phyloP scores from a whole-genome alignment of 371 early-diverging fungal species.

The Actinomucor elegans region DNA sequence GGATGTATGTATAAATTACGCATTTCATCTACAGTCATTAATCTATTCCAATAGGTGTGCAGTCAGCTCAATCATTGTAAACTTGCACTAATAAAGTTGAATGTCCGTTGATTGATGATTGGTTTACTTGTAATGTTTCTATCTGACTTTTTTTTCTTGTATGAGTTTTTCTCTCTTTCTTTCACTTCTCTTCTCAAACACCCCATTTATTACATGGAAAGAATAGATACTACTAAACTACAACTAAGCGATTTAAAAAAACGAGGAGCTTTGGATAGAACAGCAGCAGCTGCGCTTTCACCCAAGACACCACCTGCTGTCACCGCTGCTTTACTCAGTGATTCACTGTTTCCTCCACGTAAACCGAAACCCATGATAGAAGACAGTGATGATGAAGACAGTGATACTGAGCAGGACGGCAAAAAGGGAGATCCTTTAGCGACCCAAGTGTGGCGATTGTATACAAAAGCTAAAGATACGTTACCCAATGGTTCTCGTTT shows the following conservation, averaged over 20 bases:
- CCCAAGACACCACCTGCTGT: constrained; percentile 28
- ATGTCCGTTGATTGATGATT: background rate
- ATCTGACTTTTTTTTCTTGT: background rate
- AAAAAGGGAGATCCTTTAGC: constrained; percentile 52
- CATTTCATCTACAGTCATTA: no score
- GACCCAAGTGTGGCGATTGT: constrained; percentile 63
- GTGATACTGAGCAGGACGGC: constrained; percentile 22
- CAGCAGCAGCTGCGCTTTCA: constrained; percentile 13
- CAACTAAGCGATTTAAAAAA: constrained; percentile 10
- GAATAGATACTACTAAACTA: constrained; percentile 5
- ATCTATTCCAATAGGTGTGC: constrained; percentile 22
- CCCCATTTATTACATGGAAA: background rate
- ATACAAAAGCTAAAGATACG: constrained; percentile 63
- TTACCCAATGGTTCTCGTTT: constrained; percentile 59
- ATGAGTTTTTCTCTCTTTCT: background rate
- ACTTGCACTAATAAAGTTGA: no score
- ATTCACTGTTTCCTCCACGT: constrained; percentile 27
- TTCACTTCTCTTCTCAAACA: constrained; percentile 1
- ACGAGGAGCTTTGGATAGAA: background rate
- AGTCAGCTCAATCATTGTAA: constrained; percentile 16
- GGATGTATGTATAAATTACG: constrained; percentile 98
- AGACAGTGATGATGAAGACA: constrained; percentile 32
- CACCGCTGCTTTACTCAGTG: constrained; percentile 31
- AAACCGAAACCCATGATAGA: constrained; percentile 24
- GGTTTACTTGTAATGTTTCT: background rate